Evolutionary conservation across 441 rosid genomes (phyloP).

Genomic region (Erodium texanum): DNA sequence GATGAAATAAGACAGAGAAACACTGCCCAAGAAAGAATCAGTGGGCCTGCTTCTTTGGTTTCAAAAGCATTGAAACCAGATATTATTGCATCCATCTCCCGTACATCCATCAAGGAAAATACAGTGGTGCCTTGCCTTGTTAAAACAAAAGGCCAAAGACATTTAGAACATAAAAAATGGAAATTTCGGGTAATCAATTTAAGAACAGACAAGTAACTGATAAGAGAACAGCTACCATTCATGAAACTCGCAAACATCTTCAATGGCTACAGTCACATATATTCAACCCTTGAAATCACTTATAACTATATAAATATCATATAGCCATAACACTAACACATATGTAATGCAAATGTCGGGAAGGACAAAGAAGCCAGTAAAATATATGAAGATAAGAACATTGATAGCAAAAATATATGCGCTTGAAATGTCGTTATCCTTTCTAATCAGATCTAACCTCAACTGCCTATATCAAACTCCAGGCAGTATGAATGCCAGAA

Average conservation of each 20-base stretch:
- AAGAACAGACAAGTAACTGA: background rate
- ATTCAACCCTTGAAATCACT: background rate
- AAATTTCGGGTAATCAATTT: constrained; percentile 3
- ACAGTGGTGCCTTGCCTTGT: constrained; percentile 50
- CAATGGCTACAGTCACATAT: background rate
- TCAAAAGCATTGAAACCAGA: constrained; percentile 58
- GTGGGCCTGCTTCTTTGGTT: constrained; percentile 69
- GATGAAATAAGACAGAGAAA: constrained; percentile 80
- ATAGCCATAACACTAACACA: background rate
- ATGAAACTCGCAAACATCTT: background rate
- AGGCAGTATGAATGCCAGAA: too few species aligned
- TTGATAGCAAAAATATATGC: too few species aligned
- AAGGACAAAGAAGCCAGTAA: too few species aligned
- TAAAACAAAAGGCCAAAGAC: constrained; percentile 23
- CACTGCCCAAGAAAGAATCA: constrained; percentile 88
- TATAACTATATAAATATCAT: background rate
- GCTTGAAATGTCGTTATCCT: too few species aligned
- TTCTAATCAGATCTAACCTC: background rate
- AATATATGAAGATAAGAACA: too few species aligned
- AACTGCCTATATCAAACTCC: too few species aligned
- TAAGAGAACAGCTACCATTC: background rate
- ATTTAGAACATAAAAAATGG: constrained; percentile 19
- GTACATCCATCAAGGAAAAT: constrained; percentile 65
- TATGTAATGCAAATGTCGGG: too few species aligned
- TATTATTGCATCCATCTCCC: constrained; percentile 78